These are phyloP conservation scores for Cyamopsis tetragonoloba DNA, from an alignment of 306 rosid genomes.

Conservation along the genomic window DNA sequence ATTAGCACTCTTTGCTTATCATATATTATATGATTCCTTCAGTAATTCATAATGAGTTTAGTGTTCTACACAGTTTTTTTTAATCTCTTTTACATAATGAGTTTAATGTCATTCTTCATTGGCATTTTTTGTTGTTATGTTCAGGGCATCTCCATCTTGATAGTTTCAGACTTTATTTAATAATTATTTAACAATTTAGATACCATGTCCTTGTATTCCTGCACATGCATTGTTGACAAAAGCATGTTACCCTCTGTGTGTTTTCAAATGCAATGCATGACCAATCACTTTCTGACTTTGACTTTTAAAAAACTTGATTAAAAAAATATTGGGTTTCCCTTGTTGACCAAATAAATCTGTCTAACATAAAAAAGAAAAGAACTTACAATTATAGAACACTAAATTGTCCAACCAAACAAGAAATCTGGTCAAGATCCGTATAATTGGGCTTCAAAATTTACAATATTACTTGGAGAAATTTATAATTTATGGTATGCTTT, in stretches of 20 bases:
- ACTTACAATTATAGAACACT: slow-evolving; percentile 11
- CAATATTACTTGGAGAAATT: no score
- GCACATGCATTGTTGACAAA: slow-evolving; percentile 74
- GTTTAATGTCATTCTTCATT: background rate
- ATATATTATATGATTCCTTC: background rate
- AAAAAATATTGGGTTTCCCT: slow-evolving; percentile 28
- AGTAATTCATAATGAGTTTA: slow-evolving; percentile 1
- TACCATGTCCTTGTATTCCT: slow-evolving; percentile 23
- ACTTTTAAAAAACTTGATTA: slow-evolving; percentile 32
- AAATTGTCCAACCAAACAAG: slow-evolving; percentile 21
- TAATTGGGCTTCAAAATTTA: slow-evolving; percentile 20
- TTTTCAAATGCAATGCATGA: slow-evolving; percentile 40
- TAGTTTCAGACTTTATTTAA: slow-evolving; percentile 18
- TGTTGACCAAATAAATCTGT: slow-evolving; percentile 51
- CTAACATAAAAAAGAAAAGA: slow-evolving; percentile 7
- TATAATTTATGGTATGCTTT: slow-evolving; percentile 16
- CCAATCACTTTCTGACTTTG: slow-evolving; percentile 47
- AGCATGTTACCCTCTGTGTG: slow-evolving; percentile 62
- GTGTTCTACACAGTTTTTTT: background rate
- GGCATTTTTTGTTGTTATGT: background rate
- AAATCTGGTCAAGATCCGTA: slow-evolving; percentile 46
- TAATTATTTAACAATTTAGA: background rate
- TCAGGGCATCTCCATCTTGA: background rate
- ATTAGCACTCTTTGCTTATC: background rate
- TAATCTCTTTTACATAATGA: background rate